These are phyloP conservation scores for Leccinum glutinopallens DNA, from an alignment of 1,284 basidiomycete genomes.

Conservation along the genomic window DNA sequence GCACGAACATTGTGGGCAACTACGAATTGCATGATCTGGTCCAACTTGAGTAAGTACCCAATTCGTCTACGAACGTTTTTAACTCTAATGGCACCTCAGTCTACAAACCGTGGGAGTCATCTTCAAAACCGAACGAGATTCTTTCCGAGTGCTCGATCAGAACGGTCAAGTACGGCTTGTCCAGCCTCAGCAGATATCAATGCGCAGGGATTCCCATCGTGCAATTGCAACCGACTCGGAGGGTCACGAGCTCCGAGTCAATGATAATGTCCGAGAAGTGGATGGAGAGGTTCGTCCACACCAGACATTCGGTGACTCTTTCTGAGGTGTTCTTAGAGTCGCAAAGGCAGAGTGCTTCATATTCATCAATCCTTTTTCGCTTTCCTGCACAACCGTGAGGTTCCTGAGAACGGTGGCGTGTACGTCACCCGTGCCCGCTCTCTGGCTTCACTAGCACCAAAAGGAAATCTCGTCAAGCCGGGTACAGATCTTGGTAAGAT, in stretches of 20 bases:
- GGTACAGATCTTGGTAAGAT: conserved; percentile 81
- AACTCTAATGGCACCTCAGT: conserved; percentile 42
- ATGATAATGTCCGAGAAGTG: conserved; percentile 93
- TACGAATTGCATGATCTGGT: conserved; percentile 97
- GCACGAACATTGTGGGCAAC: conserved; percentile 87
- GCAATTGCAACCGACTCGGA: conserved; percentile 91
- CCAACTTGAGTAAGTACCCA: conserved; percentile 81
- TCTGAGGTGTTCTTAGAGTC: conserved; percentile 48
- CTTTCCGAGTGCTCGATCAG: conserved; percentile 95
- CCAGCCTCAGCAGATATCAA: conserved; percentile 94
- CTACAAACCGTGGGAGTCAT: conserved; percentile 95
- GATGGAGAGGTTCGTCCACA: conserved; percentile 75
- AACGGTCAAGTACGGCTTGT: conserved; percentile 87
- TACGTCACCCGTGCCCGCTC: conserved; percentile 87
- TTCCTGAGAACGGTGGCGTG: conserved; percentile 90
- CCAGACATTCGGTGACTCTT: not conserved
- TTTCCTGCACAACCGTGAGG: conserved; percentile 93
- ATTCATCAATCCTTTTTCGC: conserved; percentile 95
- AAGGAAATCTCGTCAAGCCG: conserved; percentile 67
- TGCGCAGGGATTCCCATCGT: conserved; percentile 81
- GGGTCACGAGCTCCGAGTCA: conserved; percentile 80
- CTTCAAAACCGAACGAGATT: conserved; percentile 95
- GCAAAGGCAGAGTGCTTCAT: conserved; percentile 94
- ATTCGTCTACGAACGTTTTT: conserved; percentile 8
- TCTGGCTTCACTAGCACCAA: conserved; percentile 84